Percentiles rank a stretch among this genome's conserved stretches.
Evolutionary conservation across 2,329 filamentous ascomycete genomes (phyloP).

Genomic region (Fusarium algeriense): DNA sequence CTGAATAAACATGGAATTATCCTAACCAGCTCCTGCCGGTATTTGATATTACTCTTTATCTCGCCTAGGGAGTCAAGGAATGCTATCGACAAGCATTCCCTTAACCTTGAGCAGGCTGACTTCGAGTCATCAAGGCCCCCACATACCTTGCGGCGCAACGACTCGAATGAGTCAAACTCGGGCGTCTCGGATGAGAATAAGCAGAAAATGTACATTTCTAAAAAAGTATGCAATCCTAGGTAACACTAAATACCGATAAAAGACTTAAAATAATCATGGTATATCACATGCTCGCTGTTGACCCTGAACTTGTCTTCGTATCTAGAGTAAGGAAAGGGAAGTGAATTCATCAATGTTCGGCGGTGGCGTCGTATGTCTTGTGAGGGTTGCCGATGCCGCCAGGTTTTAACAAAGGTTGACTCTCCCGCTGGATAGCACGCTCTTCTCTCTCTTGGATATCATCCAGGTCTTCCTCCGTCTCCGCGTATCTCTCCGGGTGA

Average conservation of each 20-base stretch:
- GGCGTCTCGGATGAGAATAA: constrained; percentile 3
- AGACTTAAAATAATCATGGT: constrained; percentile 18
- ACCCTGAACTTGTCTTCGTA: constrained; percentile 17
- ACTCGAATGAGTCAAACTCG: constrained; percentile 22
- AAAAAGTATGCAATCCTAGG: constrained; percentile 26
- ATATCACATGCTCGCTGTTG: constrained; percentile 45
- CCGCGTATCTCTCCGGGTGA: constrained; percentile 65
- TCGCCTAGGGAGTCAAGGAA: constrained; percentile 15
- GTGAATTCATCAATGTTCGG: constrained; percentile 27
- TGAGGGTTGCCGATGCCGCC: constrained; percentile 63
- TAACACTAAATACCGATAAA: constrained; percentile 31
- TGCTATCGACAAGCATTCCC: neutral
- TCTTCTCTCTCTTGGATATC: constrained; percentile 65
- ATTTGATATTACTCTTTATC: neutral
- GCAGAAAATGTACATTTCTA: constrained; percentile 31
- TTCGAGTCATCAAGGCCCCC: constrained; percentile 37
- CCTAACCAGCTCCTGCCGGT: neutral
- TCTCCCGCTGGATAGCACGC: constrained; percentile 63
- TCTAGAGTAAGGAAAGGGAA: constrained; percentile 6
- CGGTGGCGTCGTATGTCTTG: constrained; percentile 54
- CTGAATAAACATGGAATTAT: neutral
- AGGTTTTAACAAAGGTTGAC: constrained; percentile 62
- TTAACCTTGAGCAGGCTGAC: constrained; percentile 7
- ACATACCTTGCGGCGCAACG: constrained; percentile 6
- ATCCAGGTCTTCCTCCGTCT: constrained; percentile 64